Conservation (phyloP, 1,284 basidiomycete genomes). For the Uromyces viciae-fabae region DNA sequence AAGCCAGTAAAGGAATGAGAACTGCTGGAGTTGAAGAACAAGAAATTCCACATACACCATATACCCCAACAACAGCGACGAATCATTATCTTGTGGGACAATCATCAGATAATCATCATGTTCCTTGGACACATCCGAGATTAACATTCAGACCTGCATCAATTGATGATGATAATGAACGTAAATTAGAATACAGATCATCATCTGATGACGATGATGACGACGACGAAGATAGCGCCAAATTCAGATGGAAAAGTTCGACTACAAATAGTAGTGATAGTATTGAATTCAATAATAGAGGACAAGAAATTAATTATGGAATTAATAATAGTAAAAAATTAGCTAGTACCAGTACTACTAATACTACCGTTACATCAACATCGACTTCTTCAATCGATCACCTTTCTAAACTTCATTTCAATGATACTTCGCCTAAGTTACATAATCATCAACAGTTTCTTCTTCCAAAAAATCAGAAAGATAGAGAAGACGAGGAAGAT, state of each 20-base stretch:
- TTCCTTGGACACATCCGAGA: constrained; percentile 9
- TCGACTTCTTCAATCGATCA: no score
- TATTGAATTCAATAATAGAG: no score
- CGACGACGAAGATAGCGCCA: constrained; percentile 6
- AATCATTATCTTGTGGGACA: background rate
- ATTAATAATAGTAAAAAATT: no score
- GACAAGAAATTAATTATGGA: no score
- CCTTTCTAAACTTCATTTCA: no score
- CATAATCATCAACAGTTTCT: background rate
- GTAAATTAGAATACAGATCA: constrained; percentile 12
- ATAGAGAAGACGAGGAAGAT: background rate
- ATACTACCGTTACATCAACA: no score
- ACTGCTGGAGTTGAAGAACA: background rate
- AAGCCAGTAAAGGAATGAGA: background rate
- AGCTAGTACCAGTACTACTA: no score
- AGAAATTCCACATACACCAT: background rate
- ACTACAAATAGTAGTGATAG: background rate
- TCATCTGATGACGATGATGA: constrained; percentile 22
- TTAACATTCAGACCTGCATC: constrained; percentile 31
- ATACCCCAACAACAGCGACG: background rate
- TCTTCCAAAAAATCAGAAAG: background rate
- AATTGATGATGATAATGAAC: background rate
- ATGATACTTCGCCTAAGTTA: background rate
- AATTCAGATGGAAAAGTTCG: background rate
- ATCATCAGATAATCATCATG: no score